Conservation (phyloP, 768 basidiomycete genomes). For the Hygrophorus pudorinus region DNA sequence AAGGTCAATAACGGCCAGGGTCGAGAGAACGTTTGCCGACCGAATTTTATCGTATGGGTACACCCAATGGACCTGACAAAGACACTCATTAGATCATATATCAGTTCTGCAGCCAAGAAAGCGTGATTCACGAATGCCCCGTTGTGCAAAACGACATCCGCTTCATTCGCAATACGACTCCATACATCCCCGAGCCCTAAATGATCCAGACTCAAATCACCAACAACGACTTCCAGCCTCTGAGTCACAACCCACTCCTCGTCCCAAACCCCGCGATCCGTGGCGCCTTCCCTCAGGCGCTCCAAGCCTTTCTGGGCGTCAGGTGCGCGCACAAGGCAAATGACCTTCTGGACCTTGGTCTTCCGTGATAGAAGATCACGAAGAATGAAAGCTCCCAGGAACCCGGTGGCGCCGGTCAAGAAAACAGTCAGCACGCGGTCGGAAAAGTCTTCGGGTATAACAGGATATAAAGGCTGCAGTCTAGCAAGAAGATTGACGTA, state of each 20-base stretch:
- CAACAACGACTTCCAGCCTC: conserved; percentile 69
- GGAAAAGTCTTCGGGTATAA: conserved; percentile 48
- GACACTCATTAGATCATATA: not conserved
- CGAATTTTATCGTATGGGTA: conserved; percentile 95
- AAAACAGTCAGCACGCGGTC: conserved; percentile 64
- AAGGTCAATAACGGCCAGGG: conserved; percentile 73
- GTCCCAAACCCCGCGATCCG: conserved; percentile 82
- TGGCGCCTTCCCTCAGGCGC: conserved; percentile 61
- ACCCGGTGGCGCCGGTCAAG: conserved; percentile 95
- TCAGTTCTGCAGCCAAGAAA: not conserved
- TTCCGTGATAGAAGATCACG: conserved; percentile 60
- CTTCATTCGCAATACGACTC: conserved; percentile 56
- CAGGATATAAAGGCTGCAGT: conserved; percentile 52
- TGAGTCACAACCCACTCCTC: conserved; percentile 66
- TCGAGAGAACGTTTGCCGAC: conserved; percentile 86
- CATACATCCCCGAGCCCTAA: conserved; percentile 71
- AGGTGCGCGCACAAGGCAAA: conserved; percentile 83
- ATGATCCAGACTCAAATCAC: conserved; percentile 66
- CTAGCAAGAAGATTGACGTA: conserved; percentile 48
- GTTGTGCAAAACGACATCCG: conserved; percentile 85
- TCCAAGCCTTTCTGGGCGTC: conserved; percentile 48
- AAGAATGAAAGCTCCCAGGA: conserved; percentile 89
- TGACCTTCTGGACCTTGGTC: conserved; percentile 64
- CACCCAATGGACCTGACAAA: conserved; percentile 87
- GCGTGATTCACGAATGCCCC: conserved; percentile 77